Conservation (phyloP, 2,329 filamentous ascomycete species). For the Cercospora citrullina region DNA sequence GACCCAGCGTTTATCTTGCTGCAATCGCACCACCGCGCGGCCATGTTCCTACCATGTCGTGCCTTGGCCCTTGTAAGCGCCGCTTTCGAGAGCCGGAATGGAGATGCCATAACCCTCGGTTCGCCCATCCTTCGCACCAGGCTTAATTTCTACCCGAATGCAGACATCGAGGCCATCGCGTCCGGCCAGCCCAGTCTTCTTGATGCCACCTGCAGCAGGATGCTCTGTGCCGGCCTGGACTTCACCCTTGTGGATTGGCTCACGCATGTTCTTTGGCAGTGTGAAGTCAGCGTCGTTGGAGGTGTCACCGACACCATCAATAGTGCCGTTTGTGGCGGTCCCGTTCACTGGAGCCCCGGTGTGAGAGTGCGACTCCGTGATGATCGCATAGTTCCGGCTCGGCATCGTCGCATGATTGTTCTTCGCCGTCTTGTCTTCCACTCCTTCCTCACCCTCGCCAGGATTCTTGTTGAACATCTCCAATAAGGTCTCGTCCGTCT, state of each 20-base stretch:
- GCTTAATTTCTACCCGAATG: conserved; percentile 51
- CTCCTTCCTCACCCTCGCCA: conserved; percentile 43
- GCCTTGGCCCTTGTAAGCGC: conserved; percentile 31
- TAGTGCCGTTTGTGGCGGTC: conserved; percentile 25
- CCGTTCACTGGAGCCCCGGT: conserved; percentile 32
- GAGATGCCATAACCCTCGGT: conserved; percentile 54
- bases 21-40: background rate
- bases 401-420: conserved; percentile 86
- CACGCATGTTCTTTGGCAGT: conserved; percentile 60
- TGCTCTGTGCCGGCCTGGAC: conserved; percentile 75
- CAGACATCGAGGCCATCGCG: conserved; percentile 49
- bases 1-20: conserved; percentile 2
- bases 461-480: conserved; percentile 64
- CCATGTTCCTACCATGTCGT: conserved; percentile 32
- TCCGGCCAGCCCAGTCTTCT: conserved; percentile 46
- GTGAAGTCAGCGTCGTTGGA: conserved; percentile 44
- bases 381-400: conserved; percentile 64
- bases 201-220: conserved; percentile 61
- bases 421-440: conserved; percentile 62
- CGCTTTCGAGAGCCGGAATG: conserved; percentile 46
- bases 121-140: conserved; percentile 45
- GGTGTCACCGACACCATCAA: conserved; percentile 21
- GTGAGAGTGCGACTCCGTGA: conserved; percentile 53
- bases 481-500: conserved; percentile 65
- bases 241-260: conserved; percentile 74